Percentiles rank a stretch among this genome's conserved stretches.
These are phyloP conservation scores for Cornus florida DNA, from an alignment of 148 eudicot genomes.

Conservation along the genomic window DNA sequence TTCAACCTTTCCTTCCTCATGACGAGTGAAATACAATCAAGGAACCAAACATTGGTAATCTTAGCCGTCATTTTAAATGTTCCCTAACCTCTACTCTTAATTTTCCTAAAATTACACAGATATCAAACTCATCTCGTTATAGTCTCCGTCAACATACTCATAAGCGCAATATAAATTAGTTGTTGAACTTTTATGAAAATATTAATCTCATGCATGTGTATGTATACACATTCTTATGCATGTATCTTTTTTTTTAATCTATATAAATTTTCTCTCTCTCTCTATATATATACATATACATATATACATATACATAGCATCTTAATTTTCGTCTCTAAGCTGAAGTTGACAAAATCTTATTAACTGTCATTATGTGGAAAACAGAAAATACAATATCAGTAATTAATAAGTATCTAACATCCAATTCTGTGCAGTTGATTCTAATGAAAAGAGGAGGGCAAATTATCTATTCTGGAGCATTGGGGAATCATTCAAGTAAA, in stretches of 20 bases:
- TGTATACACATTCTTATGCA: not conserved
- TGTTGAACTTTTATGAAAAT: not conserved
- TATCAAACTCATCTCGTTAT: not conserved
- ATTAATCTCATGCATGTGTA: not conserved
- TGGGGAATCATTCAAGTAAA: conserved; percentile 36
- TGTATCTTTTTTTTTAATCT: not conserved
- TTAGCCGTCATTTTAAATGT: not conserved
- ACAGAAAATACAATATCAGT: not conserved
- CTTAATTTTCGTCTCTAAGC: not conserved
- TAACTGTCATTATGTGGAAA: not conserved
- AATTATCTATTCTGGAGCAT: conserved; percentile 41
- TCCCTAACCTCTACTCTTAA: not conserved
- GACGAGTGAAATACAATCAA: not conserved
- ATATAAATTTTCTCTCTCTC: too few species aligned
- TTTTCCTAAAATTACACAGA: not conserved
- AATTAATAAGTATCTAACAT: not conserved
- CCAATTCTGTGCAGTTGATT: conserved; percentile 30
- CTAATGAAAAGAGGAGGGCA: conserved; percentile 39
- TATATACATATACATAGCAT: too few species aligned
- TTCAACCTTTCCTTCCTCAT: not conserved
- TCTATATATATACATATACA: too few species aligned
- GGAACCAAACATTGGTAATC: not conserved
- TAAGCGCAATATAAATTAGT: not conserved
- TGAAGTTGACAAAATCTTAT: not conserved
- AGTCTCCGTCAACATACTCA: not conserved